These are phyloP conservation scores for Colletotrichum tabaci DNA, from an alignment of 2,329 filamentous ascomycete genomes.

Conservation along the genomic window DNA sequence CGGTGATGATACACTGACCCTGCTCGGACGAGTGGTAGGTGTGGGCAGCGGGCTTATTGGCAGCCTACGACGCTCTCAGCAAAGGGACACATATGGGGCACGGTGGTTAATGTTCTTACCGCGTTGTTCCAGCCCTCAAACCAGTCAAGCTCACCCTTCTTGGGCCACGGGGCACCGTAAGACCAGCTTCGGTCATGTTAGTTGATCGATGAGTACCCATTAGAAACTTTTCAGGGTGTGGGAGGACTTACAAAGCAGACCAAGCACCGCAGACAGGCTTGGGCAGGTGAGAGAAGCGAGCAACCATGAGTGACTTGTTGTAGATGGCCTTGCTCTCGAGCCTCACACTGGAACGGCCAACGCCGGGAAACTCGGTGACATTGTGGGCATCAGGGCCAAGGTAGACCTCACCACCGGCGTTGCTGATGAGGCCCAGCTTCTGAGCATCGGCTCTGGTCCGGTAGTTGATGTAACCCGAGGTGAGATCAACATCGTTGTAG, in stretches of 20 bases:
- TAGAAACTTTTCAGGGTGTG: no score
- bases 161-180: conserved; percentile 70
- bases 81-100: conserved; percentile 53
- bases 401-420: conserved; percentile 52
- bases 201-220: not conserved
- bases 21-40: conserved; percentile 56
- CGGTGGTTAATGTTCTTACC: not conserved
- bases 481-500: conserved; percentile 66
- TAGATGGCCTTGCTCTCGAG: conserved; percentile 75
- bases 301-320: conserved; percentile 77
- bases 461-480: conserved; percentile 75
- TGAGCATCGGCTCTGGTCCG: conserved; percentile 53
- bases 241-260: conserved; percentile 73
- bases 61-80: conserved; percentile 53
- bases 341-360: conserved; percentile 71
- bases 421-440: conserved; percentile 53
- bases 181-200: conserved; percentile 58
- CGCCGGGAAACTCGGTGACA: conserved; percentile 43
- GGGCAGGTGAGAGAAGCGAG: conserved; percentile 80
- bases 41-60: conserved; percentile 73
- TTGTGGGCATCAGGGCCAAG: conserved; percentile 55
- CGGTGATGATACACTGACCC: conserved; percentile 54
- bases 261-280: conserved; percentile 76
- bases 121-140: conserved; percentile 76
- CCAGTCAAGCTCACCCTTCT: conserved; percentile 76